phyloP scores from a whole-genome alignment of 306 rosid genomes.

The Inga laurina region DNA sequence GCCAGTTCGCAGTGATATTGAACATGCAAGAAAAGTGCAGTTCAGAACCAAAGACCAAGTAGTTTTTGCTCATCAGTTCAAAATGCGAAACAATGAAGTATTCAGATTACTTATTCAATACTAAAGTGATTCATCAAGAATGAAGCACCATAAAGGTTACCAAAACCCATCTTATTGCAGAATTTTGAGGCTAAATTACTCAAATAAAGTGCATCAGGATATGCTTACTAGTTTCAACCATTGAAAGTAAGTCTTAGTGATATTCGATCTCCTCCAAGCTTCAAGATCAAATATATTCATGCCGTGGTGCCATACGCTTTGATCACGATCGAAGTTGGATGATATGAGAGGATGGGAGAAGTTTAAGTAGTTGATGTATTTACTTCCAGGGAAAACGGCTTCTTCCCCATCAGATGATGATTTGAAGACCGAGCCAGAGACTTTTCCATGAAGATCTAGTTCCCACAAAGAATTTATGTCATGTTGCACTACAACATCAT shows the following conservation, averaged over 20 bases:
- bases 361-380: slow-evolving; percentile 70
- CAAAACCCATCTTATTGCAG: slow-evolving; percentile 11
- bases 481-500: slow-evolving; percentile 83
- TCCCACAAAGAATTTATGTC: slow-evolving; percentile 86
- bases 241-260: slow-evolving; percentile 62
- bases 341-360: slow-evolving; percentile 76
- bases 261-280: slow-evolving; percentile 85
- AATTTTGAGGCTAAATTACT: slow-evolving; percentile 4
- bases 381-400: slow-evolving; percentile 67
- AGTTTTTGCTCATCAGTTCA: slow-evolving; percentile 3
- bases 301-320: slow-evolving; percentile 78
- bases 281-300: slow-evolving; percentile 76
- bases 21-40: background rate
- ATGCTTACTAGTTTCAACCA: slow-evolving; percentile 81
- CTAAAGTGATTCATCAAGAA: background rate
- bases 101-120: background rate
- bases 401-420: slow-evolving; percentile 62
- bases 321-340: slow-evolving; percentile 56
- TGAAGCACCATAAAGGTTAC: background rate
- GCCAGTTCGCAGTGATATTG: background rate
- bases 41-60: slow-evolving; percentile 1
- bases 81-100: background rate
- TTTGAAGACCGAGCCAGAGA: slow-evolving; percentile 75
- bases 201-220: background rate
- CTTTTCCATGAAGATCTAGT: slow-evolving; percentile 79